Conservation (phyloP, 1,284 basidiomycete genomes). For the Lentinus polychrous region DNA sequence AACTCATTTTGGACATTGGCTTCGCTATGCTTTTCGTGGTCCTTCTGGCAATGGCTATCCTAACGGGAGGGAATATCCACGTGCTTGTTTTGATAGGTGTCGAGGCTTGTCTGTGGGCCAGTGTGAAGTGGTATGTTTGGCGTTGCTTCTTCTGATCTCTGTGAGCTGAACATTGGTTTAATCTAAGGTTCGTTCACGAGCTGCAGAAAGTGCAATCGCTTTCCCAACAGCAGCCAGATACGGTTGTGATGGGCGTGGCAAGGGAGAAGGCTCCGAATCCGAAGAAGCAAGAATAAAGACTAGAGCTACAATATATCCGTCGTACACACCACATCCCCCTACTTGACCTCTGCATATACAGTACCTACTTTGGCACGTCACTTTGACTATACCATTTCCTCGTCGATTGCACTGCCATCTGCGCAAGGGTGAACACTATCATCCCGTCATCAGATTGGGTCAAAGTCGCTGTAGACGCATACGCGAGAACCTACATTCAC, state of each 20-base stretch:
- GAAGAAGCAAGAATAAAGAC: not conserved
- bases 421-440: constrained; percentile 77
- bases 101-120: constrained; percentile 63
- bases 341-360: no score
- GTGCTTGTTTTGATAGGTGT: constrained; percentile 56
- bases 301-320: not conserved
- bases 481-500: constrained; percentile 59
- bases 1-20: constrained; percentile 54
- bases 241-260: not conserved
- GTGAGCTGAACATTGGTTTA: not conserved
- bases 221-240: not conserved
- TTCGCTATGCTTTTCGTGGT: constrained; percentile 51
- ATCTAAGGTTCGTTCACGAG: constrained; percentile 32
- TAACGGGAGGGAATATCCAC: constrained; percentile 58
- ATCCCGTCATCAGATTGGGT: not conserved
- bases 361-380: constrained; percentile 45
- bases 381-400: constrained; percentile 81
- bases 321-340: not conserved
- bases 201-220: constrained; percentile 20
- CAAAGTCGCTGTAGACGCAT: not conserved
- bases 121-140: constrained; percentile 62
- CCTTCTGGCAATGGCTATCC: constrained; percentile 45
- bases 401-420: constrained; percentile 69
- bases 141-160: not conserved
- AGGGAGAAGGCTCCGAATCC: constrained; percentile 3